Conservation (phyloP, 2,329 filamentous ascomycete genomes). For the Pseudonectria foliicola region DNA sequence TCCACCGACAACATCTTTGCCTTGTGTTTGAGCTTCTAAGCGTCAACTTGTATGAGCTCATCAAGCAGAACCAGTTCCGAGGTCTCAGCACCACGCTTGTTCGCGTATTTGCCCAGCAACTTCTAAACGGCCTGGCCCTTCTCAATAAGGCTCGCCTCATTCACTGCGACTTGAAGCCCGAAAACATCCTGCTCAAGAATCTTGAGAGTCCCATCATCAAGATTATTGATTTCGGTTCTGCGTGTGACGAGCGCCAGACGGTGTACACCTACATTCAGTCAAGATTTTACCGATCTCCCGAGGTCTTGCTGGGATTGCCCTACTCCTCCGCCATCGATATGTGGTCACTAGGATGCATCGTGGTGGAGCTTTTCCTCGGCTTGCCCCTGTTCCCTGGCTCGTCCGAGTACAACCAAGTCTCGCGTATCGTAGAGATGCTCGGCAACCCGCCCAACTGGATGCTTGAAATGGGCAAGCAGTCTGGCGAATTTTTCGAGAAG, state of each 20-base stretch:
- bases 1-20: conserved; percentile 93
- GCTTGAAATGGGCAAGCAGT: conserved; percentile 98
- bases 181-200: conserved; percentile 97
- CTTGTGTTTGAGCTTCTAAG: conserved; percentile 93
- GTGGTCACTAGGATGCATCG: conserved; percentile 98
- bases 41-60: conserved; percentile 96
- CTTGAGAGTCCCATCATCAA: conserved; percentile 99
- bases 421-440: conserved; percentile 95
- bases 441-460: conserved; percentile 97
- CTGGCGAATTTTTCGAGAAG: conserved; percentile 96
- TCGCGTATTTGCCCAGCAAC: conserved; percentile 92
- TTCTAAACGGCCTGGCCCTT: conserved; percentile 84
- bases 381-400: conserved; percentile 92
- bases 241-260: conserved; percentile 95
- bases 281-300: conserved; percentile 92
- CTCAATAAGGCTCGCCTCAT: conserved; percentile 95
- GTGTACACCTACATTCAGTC: conserved; percentile 99
- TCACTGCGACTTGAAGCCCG: conserved; percentile 95
- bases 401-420: conserved; percentile 98
- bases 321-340: conserved; percentile 99
- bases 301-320: conserved; percentile 88
- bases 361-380: conserved; percentile 93
- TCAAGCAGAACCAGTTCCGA: conserved; percentile 99
- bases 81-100: conserved; percentile 95
- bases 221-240: conserved; percentile 98